Conservation (phyloP, 176 grass and related monocot genomes). For the Oryza nivara region DNA sequence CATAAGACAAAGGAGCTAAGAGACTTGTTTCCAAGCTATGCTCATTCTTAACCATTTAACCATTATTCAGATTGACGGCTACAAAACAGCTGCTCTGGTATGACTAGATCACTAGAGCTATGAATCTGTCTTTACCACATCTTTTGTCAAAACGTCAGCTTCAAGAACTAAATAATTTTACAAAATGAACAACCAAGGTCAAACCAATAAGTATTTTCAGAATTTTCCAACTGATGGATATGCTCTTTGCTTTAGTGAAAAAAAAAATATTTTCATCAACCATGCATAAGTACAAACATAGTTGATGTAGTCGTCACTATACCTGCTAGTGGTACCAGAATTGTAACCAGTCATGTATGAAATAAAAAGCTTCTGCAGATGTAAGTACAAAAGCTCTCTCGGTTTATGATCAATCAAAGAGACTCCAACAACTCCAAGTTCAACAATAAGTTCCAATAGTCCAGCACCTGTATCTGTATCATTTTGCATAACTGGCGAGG, state of each 20-base stretch:
- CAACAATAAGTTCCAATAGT: slow-evolving; percentile 89
- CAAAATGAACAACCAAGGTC: background rate
- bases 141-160: slow-evolving; percentile 24
- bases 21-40: slow-evolving; percentile 14
- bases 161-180: slow-evolving; percentile 25
- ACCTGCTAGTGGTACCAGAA: slow-evolving; percentile 91
- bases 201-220: slow-evolving; percentile 27
- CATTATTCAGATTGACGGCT: background rate
- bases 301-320: slow-evolving; percentile 15
- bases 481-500: slow-evolving; percentile 39
- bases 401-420: slow-evolving; percentile 96
- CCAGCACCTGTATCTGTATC: slow-evolving; percentile 44
- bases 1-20: slow-evolving; percentile 7
- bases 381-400: slow-evolving; percentile 85
- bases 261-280: slow-evolving; percentile 23
- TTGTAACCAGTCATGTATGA: slow-evolving; percentile 88
- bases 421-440: slow-evolving; percentile 88
- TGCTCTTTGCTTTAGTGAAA: slow-evolving; percentile 15
- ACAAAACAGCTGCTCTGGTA: background rate
- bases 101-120: background rate
- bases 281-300: background rate
- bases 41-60: slow-evolving; percentile 4
- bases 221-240: slow-evolving; percentile 22
- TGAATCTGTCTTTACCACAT: background rate
- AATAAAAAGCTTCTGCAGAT: slow-evolving; percentile 82